Base-by-base conservation (phyloP, 2,329 filamentous ascomycete genomes). In the Colletotrichum agaves region DNA sequence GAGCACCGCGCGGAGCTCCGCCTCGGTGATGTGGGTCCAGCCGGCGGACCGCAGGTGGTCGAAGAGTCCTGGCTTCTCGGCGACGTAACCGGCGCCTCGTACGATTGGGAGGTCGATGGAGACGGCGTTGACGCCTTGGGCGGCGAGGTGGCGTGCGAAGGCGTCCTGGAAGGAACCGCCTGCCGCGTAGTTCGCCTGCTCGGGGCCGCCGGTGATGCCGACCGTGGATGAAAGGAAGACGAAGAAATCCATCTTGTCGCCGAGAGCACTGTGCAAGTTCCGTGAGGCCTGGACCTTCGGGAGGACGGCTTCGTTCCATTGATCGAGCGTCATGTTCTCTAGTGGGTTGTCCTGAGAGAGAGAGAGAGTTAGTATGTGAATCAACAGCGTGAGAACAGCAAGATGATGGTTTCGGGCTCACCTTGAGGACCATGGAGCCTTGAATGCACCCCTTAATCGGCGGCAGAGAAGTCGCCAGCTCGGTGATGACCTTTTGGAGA, bases 101-200 rank as follows among this genome's bases (percentile, higher is more conserved):
- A 90, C 80, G 1, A 81, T 80, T 0, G 85, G 86, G 13, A 90
- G 76, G 71, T 89, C 82, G 2, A 90, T 77, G 0, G 81, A 81
- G 0, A 83, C 78, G 23, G 82, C 83, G 3, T 81, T 76, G 2
- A 84, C 74, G 2, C 83, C 82, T 1, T 73, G 73, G 5, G 68
- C 46, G 0, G 76, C 75, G 3, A 84, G 78, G 67, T 82, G 76
- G 21, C 78, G 77, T 4, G 79, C 80, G 21, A 85, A 74, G 1
- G 78, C 75, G 60, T 83, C 75, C 72, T 82, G 77, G 72, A 78
- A 85, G 7, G 71, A 66, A 64, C 84, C 83, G 0, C 79, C 82
- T 0, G 81, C 80, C 2, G 75, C 71, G 68, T 87, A 86, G 70
- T 81, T 83, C 5, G 77, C 70, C 71, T 87, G 83, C 1, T 72